These are phyloP conservation scores for Zoysia matrella DNA, from an alignment of 202 grass and related monocot genomes.

Conservation along the genomic window DNA sequence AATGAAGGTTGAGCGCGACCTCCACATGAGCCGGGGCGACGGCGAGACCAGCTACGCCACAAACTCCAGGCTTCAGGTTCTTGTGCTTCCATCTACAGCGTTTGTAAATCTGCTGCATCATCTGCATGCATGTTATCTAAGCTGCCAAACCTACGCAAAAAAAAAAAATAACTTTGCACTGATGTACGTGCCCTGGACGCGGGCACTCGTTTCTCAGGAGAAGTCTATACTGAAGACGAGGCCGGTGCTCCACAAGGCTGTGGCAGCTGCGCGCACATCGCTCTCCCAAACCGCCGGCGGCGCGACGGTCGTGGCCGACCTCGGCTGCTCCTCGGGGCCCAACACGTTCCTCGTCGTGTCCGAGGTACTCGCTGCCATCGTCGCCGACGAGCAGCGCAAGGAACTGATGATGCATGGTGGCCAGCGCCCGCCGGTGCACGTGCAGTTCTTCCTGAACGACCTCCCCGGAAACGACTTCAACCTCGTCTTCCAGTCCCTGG, in stretches of 20 bases:
- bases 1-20: conserved; percentile 60
- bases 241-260: conserved; percentile 37
- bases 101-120: neutral
- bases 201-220: conserved; percentile 13
- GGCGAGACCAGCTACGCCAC: conserved; percentile 62
- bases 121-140: too few relatives aligned
- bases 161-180: neutral
- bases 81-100: neutral
- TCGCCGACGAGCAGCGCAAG: conserved; percentile 18
- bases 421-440: neutral
- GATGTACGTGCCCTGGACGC: neutral
- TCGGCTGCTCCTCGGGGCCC: conserved; percentile 69
- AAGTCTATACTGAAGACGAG: conserved; percentile 53
- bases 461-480: conserved; percentile 76
- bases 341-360: conserved; percentile 61
- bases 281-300: conserved; percentile 5
- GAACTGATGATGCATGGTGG: neutral
- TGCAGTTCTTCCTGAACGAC: conserved; percentile 82
- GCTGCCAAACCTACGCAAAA: neutral
- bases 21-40: conserved; percentile 54
- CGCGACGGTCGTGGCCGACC: conserved; percentile 55
- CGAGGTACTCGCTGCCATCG: conserved; percentile 42
- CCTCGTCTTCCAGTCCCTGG: conserved; percentile 57
- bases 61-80: conserved; percentile 61
- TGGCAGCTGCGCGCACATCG: conserved; percentile 25